Evolutionary conservation across 345 rosid species (phyloP).

Genomic region (Gossypium bickii): DNA sequence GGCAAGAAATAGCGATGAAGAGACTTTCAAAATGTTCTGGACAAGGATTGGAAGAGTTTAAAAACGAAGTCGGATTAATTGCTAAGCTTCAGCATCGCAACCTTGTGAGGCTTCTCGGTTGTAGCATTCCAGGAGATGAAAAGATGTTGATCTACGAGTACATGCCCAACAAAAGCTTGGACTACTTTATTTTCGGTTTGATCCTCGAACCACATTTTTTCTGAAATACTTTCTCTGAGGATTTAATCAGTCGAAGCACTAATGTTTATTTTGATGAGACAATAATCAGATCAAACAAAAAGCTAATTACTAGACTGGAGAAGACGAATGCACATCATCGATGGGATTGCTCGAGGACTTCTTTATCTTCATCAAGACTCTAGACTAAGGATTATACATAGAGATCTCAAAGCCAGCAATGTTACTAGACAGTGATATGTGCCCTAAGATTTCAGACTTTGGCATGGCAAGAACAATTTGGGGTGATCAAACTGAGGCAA

Average conservation of each 20-base stretch:
- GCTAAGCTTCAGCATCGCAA: slow-evolving; percentile 15
- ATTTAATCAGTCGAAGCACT: background rate
- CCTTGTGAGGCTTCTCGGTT: slow-evolving; percentile 13
- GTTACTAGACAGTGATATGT: background rate
- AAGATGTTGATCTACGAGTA: slow-evolving; percentile 12
- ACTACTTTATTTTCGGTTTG: slow-evolving; percentile 13
- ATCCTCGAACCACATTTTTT: background rate
- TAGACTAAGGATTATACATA: background rate
- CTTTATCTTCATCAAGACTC: background rate
- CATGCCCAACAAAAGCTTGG: slow-evolving; percentile 14
- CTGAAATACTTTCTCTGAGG: background rate
- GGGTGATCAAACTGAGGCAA: background rate
- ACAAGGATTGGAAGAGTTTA: slow-evolving; percentile 14
- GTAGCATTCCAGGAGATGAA: slow-evolving; percentile 2
- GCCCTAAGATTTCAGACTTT: background rate
- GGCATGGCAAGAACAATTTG: background rate
- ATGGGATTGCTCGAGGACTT: background rate
- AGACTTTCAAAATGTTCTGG: slow-evolving; percentile 32
- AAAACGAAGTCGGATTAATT: slow-evolving; percentile 8
- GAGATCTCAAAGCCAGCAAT: background rate
- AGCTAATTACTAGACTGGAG: background rate
- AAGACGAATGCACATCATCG: background rate
- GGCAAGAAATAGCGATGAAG: slow-evolving; percentile 37
- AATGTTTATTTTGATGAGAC: background rate
- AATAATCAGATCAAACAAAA: slow-evolving; percentile 3